Conservation (phyloP, 2,329 filamentous ascomycete genomes). For the Sarocladium kiliense region DNA sequence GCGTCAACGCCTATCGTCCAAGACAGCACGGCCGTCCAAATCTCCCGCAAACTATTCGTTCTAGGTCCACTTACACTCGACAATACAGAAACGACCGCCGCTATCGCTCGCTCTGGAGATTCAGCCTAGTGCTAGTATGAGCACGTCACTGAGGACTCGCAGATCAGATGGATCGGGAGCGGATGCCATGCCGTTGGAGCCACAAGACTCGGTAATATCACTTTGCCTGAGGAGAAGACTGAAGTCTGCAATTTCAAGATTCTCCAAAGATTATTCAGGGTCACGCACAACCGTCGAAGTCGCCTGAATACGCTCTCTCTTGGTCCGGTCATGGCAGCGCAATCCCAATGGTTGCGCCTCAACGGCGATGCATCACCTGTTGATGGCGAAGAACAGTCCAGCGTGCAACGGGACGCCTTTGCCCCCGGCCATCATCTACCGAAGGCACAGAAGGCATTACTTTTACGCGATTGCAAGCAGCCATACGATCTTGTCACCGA, state of each 20-base stretch:
- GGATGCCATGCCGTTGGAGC: not conserved
- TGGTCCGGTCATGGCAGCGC: not conserved
- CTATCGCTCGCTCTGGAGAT: not conserved
- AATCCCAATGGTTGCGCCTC: not conserved
- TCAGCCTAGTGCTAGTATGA: not conserved
- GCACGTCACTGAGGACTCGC: not conserved
- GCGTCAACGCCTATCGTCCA: not conserved
- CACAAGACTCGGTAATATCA: too few species aligned
- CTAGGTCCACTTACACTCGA: too few species aligned
- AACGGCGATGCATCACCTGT: not conserved
- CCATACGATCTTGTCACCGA: constrained; percentile 15
- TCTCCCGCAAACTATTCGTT: not conserved
- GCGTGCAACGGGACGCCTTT: not conserved
- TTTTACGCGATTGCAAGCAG: not conserved
- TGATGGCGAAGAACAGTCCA: not conserved
- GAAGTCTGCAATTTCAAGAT: too few species aligned
- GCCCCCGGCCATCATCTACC: not conserved
- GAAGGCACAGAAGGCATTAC: not conserved
- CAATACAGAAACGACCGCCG: not conserved
- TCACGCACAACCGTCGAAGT: too few species aligned
- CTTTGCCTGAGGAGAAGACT: too few species aligned
- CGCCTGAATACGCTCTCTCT: too few species aligned
- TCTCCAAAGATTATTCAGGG: too few species aligned
- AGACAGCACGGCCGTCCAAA: not conserved
- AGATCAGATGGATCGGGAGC: not conserved